Evolutionary conservation across 2,329 filamentous ascomycete species (phyloP).

Genomic region (Colletotrichum australisinense): DNA sequence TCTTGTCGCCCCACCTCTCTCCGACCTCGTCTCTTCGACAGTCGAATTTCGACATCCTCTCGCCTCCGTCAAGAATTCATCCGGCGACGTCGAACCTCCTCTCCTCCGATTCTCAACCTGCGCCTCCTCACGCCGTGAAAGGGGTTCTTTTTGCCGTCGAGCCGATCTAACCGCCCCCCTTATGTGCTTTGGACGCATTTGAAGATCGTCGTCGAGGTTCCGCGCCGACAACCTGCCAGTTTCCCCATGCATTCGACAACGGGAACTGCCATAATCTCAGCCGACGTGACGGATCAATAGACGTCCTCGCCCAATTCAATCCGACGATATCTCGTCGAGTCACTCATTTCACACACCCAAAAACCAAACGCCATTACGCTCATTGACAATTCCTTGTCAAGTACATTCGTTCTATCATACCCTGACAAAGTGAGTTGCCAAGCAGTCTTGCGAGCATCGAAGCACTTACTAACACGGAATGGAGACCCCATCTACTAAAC

Average conservation of each 20-base stretch:
- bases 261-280: conserved; percentile 10
- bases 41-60: conserved; percentile 31
- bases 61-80: conserved; percentile 37
- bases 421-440: conserved; percentile 52
- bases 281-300: conserved; percentile 30
- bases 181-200: conserved; percentile 22
- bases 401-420: conserved; percentile 66
- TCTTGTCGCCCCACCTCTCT: conserved; percentile 24
- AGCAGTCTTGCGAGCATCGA: conserved; percentile 26
- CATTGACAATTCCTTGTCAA: conserved; percentile 66
- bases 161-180: not conserved
- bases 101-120: conserved; percentile 32
- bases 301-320: conserved; percentile 20
- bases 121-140: conserved; percentile 11
- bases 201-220: conserved; percentile 29
- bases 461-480: conserved; percentile 23
- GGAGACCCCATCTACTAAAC: conserved; percentile 1
- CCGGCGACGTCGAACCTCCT: conserved; percentile 33
- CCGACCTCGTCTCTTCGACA: conserved; percentile 32
- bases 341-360: conserved; percentile 34
- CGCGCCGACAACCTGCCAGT: conserved; percentile 25
- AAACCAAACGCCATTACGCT: conserved; percentile 50
- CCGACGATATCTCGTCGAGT: conserved; percentile 37
- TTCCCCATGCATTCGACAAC: conserved; percentile 33
- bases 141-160: conserved; percentile 4